Base-by-base conservation (phyloP, 2,329 filamentous ascomycete genomes). In the Epichloe typhina region DNA sequence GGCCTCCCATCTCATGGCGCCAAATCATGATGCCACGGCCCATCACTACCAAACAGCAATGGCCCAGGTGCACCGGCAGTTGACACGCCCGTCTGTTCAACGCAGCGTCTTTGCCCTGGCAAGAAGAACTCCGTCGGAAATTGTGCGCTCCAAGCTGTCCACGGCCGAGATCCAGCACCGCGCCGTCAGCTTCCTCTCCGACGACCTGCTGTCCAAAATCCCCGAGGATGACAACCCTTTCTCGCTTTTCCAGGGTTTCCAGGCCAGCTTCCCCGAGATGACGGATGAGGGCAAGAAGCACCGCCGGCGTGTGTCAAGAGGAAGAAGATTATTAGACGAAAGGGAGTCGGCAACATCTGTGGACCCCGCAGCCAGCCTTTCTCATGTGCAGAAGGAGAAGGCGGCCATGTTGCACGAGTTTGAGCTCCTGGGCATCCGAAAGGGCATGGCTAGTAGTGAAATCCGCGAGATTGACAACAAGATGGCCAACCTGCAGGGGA, bases 391-490 rank as follows among this genome's bases (percentile, higher is more conserved):
- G 66, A 86, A 84, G 63, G 88, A 95, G 58, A 87, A 87, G 65
- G 79, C 84, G 42, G 74, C 79, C 50, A 76, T 96, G 70, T 83
- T 85, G 70, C 89, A 94, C 66, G 80, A 88, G 57, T 73, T 98
- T 58, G 89, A 97, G 62, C 87, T 96, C 80, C 82, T 97, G 71
- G 79, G 84, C 3, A 82, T 97, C 55, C 80, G 93, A 53, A 98
- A 98, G 69, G 95, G 93, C 63, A 96, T 98, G 91, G 91, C 90
- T 58, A 93, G 88, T 61, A 86, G 88, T 55, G 93, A 98, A 67
- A 97, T 98, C 53, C 82, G 83, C 53, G 93, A 98, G 62, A 95
- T 98, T 54, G 93, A 98, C 69, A 90, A 86, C 69, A 98, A 97
- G 69, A 91, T 98, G 56, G 81, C 88, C 54, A 97, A 97, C 66